A percentile compares a stretch with the other conserved stretches of the same genome.
Conservation (phyloP, 176 grass and related monocot species). For the Triticum monococcum region DNA sequence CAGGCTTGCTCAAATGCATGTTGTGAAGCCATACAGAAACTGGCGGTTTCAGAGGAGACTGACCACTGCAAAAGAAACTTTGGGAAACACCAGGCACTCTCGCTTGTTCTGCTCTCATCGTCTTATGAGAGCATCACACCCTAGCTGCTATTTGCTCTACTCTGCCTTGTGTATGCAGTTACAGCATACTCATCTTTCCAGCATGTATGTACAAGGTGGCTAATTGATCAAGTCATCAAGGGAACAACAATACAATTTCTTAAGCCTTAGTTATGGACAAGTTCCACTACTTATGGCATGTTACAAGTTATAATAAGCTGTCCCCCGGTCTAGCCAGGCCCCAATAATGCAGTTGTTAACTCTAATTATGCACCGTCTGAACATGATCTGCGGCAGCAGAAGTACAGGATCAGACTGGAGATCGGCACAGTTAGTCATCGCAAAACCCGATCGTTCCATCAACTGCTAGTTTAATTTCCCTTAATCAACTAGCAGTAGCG, state of each 20-base stretch:
- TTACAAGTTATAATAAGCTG: background rate
- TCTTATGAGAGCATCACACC: background rate
- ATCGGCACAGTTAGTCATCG: background rate
- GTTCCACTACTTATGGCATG: background rate
- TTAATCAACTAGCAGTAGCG: too few species aligned
- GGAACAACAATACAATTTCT: background rate
- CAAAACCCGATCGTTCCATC: background rate
- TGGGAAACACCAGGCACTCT: background rate
- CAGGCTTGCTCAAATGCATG: background rate
- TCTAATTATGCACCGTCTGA: background rate
- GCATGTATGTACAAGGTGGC: too few species aligned
- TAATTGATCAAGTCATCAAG: background rate
- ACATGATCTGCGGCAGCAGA: background rate
- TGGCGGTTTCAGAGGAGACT: background rate
- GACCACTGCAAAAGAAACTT: background rate
- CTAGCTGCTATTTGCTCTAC: background rate
- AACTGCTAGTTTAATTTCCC: background rate
- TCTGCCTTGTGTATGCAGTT: background rate
- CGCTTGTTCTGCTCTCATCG: background rate
- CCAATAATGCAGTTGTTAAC: constrained; percentile 21
- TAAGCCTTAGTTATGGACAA: background rate
- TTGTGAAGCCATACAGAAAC: background rate
- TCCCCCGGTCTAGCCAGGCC: background rate
- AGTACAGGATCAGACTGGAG: background rate
- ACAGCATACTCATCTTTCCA: too few species aligned